Base-by-base conservation (phyloP, 805 yeast species). In the Myxozyma melibiosi region DNA sequence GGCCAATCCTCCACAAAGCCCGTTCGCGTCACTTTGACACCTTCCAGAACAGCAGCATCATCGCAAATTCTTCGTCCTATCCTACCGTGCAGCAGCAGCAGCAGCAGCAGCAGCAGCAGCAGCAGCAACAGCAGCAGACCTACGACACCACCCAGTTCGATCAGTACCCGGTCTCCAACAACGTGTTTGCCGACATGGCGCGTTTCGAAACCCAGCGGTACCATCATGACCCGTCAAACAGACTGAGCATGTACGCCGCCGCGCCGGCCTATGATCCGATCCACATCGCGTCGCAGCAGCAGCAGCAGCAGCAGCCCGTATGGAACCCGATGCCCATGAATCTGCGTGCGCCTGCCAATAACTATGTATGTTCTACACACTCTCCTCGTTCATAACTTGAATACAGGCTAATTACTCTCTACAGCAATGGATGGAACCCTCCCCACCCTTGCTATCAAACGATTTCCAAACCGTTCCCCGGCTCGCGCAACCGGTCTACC, bases 11-110 rank as follows among this genome's bases (percentile, higher is more conserved):
- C 18, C 62, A 53, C 34, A 55, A 51, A 28, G 61, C 63, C 4
- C 57, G 55, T 11, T 59, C 63, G n/a, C 58, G 63, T n/a, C 63
- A 59, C 37, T 59, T 59, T 22, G 63, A 59, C 6, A 56, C 60
- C 22, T 59, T 59, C 47, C 51, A 55, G 24, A 47, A 52, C 41
- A 38, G 38, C 25, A 34, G 43, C 40, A 18, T 48, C 35, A 45
- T 53, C 34, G 39, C 48, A 13, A 47, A 40, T 38, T 24, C 51
- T 35, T 41, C 57, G 6, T 38, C 35, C 38, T 42, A 25, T 22
- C 45, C 35, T 31, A 5, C 22, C 39, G 30, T 22, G 33, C 49
- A 25, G 41, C 52, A 8, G 4, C 43, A 24, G 25, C 40, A 28
- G 14, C 42, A 13, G n/a, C 53, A 13, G 16, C 33, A 35, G n/a